Evolutionary conservation across 345 rosid species (phyloP).

Genomic region (Salix arbutifolia): DNA sequence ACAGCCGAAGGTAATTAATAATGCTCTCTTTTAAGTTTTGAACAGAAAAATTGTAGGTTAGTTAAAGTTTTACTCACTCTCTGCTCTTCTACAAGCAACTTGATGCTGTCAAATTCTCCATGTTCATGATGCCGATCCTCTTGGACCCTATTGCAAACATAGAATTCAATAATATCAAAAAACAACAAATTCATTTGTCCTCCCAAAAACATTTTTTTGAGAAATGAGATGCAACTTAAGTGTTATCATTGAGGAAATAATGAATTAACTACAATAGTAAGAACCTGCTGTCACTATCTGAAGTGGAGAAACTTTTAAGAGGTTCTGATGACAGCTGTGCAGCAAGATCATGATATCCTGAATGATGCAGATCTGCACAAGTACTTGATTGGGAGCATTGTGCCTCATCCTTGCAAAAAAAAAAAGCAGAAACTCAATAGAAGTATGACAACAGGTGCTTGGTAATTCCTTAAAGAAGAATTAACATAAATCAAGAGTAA

Average conservation of each 20-base stretch:
- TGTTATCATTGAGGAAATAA: neutral
- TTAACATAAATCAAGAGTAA: neutral
- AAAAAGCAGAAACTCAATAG: neutral
- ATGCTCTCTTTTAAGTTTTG: neutral
- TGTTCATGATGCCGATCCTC: slow-evolving; percentile 32
- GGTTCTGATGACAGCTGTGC: slow-evolving; percentile 42
- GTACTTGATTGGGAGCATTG: slow-evolving; percentile 36
- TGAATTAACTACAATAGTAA: neutral
- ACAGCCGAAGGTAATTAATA: neutral
- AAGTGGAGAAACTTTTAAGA: slow-evolving; percentile 34
- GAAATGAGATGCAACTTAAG: slow-evolving; percentile 1
- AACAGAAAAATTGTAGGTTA: neutral
- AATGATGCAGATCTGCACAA: slow-evolving; percentile 32
- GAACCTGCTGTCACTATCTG: slow-evolving; percentile 55
- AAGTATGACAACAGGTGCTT: neutral
- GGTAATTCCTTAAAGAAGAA: neutral
- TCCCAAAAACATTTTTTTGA: neutral
- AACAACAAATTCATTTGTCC: neutral
- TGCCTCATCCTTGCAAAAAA: slow-evolving; percentile 51
- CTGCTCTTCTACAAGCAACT: slow-evolving; percentile 29
- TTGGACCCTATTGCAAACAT: slow-evolving; percentile 33
- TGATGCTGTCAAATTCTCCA: slow-evolving; percentile 26
- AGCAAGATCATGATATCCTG: slow-evolving; percentile 36
- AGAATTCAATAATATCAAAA: neutral
- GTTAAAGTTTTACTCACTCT: slow-evolving; percentile 31